Conservation (phyloP, 2,329 filamentous ascomycete genomes). For the Cladorrhinum sp. region DNA sequence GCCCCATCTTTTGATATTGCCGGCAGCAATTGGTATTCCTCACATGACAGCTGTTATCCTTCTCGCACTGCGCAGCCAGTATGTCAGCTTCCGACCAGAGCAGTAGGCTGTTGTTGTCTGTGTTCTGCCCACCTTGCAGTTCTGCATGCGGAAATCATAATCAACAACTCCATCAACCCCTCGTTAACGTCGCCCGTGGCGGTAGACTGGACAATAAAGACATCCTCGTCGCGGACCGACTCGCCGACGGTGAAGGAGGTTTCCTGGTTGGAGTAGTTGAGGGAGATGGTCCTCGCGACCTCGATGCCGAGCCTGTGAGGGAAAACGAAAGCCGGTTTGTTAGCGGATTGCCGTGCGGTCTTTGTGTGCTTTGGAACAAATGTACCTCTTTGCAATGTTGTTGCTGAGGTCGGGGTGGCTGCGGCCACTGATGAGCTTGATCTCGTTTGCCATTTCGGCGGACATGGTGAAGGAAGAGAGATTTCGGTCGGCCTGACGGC, state of each 20-base stretch:
- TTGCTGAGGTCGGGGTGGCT: slow-evolving; percentile 48
- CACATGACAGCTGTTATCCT: slow-evolving; percentile 87
- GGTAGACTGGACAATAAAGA: slow-evolving; percentile 95
- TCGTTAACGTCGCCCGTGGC: slow-evolving; percentile 96
- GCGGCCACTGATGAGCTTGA: slow-evolving; percentile 50
- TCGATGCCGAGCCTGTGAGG: slow-evolving; percentile 66
- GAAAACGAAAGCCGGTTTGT: slow-evolving; percentile 21
- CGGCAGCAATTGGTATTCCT: slow-evolving; percentile 9
- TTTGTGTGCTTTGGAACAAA: slow-evolving; percentile 6
- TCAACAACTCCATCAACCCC: slow-evolving; percentile 94
- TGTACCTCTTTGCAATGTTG: slow-evolving; percentile 32
- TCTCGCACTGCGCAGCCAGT: slow-evolving; percentile 50
- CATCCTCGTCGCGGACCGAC: slow-evolving; percentile 94
- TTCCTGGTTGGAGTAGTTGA: slow-evolving; percentile 85
- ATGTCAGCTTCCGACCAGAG: slow-evolving; percentile 10
- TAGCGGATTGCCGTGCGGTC: no score
- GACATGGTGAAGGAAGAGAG: slow-evolving; percentile 26
- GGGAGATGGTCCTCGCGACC: slow-evolving; percentile 72
- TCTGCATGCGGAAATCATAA: slow-evolving; percentile 93
- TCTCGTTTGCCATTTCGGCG: slow-evolving; percentile 48
- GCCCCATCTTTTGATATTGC: neutral
- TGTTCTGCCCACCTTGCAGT: slow-evolving; percentile 47
- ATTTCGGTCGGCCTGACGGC: slow-evolving; percentile 13
- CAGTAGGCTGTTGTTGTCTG: neutral
- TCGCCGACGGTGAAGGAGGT: slow-evolving; percentile 92